phyloP scores from a whole-genome alignment of 23 red algal species.

The Gracilaria gracilis region DNA sequence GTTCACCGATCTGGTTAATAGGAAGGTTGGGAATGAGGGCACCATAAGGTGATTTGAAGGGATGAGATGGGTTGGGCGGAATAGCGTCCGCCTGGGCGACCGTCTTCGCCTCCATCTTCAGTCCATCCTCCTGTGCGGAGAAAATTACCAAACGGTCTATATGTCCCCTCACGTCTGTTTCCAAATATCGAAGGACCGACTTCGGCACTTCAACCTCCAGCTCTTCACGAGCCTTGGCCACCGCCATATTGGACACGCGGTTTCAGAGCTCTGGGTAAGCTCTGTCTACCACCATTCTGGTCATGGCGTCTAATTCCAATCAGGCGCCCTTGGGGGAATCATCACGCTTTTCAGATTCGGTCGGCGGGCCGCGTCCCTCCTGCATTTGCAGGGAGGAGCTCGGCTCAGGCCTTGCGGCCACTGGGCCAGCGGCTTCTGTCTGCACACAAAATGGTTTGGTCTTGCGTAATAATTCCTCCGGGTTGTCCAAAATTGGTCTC shows the following conservation, averaged over 20 bases:
- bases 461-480: not conserved
- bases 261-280: too few relatives aligned
- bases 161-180: not conserved
- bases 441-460: not conserved
- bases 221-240: not conserved
- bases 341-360: too few relatives aligned
- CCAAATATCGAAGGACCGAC: not conserved
- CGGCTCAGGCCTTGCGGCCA: too few relatives aligned
- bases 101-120: not conserved
- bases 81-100: not conserved
- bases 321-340: too few relatives aligned
- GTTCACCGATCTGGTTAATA: not conserved
- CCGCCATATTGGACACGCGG: not conserved
- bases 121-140: not conserved
- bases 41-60: not conserved
- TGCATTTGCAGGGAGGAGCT: too few relatives aligned
- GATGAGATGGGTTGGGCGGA: not conserved
- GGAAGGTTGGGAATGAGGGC: not conserved
- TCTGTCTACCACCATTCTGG: too few relatives aligned
- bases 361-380: not conserved
- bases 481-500: not conserved
- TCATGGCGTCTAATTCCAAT: too few relatives aligned
- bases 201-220: not conserved
- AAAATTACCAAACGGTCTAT: not conserved
- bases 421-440: too few relatives aligned